These are phyloP conservation scores for Kazachstania kunashirensis DNA, from an alignment of 805 yeast species.

Conservation along the genomic window DNA sequence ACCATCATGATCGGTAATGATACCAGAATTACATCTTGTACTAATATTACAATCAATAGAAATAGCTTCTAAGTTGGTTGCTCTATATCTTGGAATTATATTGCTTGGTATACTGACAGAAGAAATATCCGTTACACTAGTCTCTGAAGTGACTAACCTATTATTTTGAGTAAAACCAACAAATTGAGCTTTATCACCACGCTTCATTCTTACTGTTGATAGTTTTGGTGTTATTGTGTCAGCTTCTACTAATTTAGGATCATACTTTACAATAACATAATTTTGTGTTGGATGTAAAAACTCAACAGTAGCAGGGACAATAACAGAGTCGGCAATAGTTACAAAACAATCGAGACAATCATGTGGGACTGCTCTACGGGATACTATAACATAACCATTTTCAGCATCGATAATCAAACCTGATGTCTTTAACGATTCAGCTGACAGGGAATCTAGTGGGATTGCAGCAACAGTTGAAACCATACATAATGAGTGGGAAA, in stretches of 20 bases:
- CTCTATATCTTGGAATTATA: conserved; percentile 71
- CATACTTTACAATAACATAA: conserved; percentile 75
- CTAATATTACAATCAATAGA: conserved; percentile 64
- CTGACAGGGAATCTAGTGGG: conserved; percentile 66
- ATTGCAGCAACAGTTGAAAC: conserved; percentile 58
- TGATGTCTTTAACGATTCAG: conserved; percentile 50
- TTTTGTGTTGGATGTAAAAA: conserved; percentile 84
- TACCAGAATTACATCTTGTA: conserved; percentile 70
- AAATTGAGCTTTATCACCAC: conserved; percentile 71
- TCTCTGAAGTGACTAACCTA: conserved; percentile 63
- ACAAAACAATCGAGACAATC: conserved; percentile 61
- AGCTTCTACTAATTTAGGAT: conserved; percentile 63
- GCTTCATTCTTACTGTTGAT: conserved; percentile 43
- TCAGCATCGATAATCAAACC: conserved; percentile 78
- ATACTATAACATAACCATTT: conserved; percentile 69
- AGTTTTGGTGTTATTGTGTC: conserved; percentile 62
- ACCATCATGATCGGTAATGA: conserved; percentile 69
- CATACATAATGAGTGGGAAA: conserved; percentile 62
- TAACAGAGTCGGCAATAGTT: conserved; percentile 77
- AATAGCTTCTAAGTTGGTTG: conserved; percentile 70
- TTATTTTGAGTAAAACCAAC: conserved; percentile 68
- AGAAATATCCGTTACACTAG: conserved; percentile 67
- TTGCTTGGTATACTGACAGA: conserved; percentile 65
- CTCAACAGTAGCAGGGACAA: conserved; percentile 68
- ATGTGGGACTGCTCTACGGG: conserved; percentile 74